A percentile compares a stretch with the other conserved stretches of the same genome.
These are phyloP conservation scores for Candida berthetii DNA, from an alignment of 805 yeast species.

Conservation along the genomic window DNA sequence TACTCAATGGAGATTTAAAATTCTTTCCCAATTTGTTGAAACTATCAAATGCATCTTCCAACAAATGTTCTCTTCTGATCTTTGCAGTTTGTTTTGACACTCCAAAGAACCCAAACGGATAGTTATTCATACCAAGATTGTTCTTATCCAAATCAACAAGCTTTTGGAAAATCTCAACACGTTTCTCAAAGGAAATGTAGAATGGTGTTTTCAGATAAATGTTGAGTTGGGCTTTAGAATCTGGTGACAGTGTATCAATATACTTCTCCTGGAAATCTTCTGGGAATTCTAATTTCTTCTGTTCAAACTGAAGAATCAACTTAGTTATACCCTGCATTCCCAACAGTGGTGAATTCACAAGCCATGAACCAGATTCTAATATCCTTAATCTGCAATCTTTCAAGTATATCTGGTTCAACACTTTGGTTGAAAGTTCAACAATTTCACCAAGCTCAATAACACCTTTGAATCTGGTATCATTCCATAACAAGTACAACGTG, in stretches of 20 bases:
- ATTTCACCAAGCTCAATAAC: background rate
- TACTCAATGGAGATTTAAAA: slow-evolving; percentile 55
- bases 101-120: slow-evolving; percentile 12
- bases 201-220: slow-evolving; percentile 67
- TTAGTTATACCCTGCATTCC: slow-evolving; percentile 30
- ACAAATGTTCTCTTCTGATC: slow-evolving; percentile 61
- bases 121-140: slow-evolving; percentile 14
- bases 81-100: slow-evolving; percentile 29
- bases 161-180: slow-evolving; percentile 69
- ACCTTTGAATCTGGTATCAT: background rate
- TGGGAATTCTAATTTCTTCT: slow-evolving; percentile 16
- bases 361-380: slow-evolving; percentile 51
- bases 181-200: slow-evolving; percentile 64
- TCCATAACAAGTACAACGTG: slow-evolving; percentile 32
- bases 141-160: slow-evolving; percentile 51
- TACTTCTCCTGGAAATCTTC: slow-evolving; percentile 13
- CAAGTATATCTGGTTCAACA: slow-evolving; percentile 58
- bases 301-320: slow-evolving; percentile 38
- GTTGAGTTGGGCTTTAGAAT: slow-evolving; percentile 29
- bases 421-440: slow-evolving; percentile 15
- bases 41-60: slow-evolving; percentile 67
- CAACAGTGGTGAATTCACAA: slow-evolving; percentile 22
- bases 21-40: slow-evolving; percentile 47
- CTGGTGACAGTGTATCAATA: slow-evolving; percentile 7
- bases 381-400: slow-evolving; percentile 59